These are phyloP conservation scores for Pleurotus tuber-regium DNA, from an alignment of 768 basidiomycete genomes.

Conservation along the genomic window DNA sequence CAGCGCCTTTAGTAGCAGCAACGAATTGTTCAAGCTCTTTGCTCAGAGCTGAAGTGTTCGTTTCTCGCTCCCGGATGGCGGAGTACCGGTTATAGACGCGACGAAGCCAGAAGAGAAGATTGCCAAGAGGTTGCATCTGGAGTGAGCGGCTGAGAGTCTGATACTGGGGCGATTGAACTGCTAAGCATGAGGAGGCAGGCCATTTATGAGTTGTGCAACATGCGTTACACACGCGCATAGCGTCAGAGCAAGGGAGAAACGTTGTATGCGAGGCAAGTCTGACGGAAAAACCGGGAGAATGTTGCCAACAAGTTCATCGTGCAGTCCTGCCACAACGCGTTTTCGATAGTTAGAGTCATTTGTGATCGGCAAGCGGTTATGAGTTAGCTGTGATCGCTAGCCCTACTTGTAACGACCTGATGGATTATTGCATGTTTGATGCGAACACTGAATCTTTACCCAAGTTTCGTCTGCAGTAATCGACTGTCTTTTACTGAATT, in stretches of 20 bases:
- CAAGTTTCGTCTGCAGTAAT: no score
- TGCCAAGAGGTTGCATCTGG: neutral
- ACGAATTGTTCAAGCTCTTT: neutral
- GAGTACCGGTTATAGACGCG: neutral
- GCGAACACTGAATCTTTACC: no score
- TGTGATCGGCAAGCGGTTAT: no score
- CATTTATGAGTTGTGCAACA: neutral
- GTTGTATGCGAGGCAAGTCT: neutral
- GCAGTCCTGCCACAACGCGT: no score
- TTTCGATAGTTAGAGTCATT: no score
- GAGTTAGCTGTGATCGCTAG: no score
- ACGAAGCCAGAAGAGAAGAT: neutral
- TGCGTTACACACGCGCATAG: neutral
- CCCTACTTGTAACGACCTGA: no score
- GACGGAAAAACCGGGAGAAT: no score
- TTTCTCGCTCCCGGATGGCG: neutral
- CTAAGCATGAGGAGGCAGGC: neutral
- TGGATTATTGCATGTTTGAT: no score
- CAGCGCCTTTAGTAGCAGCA: neutral
- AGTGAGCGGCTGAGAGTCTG: neutral
- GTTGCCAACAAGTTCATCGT: no score
- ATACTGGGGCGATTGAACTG: neutral
- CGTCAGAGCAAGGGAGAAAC: neutral
- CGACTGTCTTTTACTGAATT: no score
- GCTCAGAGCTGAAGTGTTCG: neutral